These are phyloP conservation scores for Scleromitrula shiraiana DNA, from an alignment of 2,329 filamentous ascomycete genomes.

Conservation along the genomic window DNA sequence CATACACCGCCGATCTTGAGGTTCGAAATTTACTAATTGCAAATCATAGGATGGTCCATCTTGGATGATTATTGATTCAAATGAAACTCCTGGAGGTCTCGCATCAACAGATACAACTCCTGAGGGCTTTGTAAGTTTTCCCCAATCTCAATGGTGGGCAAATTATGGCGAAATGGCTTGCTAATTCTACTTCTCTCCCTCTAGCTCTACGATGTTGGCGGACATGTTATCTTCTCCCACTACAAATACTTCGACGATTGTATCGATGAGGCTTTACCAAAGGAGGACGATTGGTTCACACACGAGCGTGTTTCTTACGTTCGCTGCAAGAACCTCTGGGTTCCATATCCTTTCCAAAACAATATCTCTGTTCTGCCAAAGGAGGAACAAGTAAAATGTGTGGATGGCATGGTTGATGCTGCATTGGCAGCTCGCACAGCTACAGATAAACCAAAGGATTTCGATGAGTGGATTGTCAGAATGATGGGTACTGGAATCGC, in stretches of 20 bases:
- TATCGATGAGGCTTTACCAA: constrained; percentile 92
- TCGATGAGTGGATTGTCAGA: constrained; percentile 96
- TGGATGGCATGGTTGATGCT: constrained; percentile 94
- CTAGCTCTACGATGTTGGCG: constrained; percentile 86
- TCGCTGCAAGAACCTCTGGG: constrained; percentile 92
- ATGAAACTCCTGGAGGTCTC: constrained; percentile 87
- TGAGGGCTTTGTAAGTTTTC: constrained; percentile 83
- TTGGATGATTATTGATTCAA: constrained; percentile 92
- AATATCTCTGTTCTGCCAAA: constrained; percentile 98
- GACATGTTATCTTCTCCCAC: constrained; percentile 45
- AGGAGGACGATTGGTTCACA: constrained; percentile 90
- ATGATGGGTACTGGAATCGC: constrained; percentile 86
- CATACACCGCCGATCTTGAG: constrained; percentile 12
- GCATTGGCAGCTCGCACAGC: constrained; percentile 78
- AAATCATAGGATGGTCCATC: constrained; percentile 71
- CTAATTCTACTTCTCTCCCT: constrained; percentile 18
- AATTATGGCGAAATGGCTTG: constrained; percentile 1
- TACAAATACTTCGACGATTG: constrained; percentile 99
- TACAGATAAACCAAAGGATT: constrained; percentile 89
- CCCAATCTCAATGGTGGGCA: constrained; percentile 13
- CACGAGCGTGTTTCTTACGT: constrained; percentile 99
- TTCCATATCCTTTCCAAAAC: constrained; percentile 99
- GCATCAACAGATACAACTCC: constrained; percentile 91
- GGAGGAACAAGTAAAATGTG: constrained; percentile 89
- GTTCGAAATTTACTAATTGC: constrained; percentile 3